A percentile compares a stretch with the other conserved stretches of the same genome.
Evolutionary conservation across 805 yeast species (phyloP).

Genomic region (Nakazawaea sp.): DNA sequence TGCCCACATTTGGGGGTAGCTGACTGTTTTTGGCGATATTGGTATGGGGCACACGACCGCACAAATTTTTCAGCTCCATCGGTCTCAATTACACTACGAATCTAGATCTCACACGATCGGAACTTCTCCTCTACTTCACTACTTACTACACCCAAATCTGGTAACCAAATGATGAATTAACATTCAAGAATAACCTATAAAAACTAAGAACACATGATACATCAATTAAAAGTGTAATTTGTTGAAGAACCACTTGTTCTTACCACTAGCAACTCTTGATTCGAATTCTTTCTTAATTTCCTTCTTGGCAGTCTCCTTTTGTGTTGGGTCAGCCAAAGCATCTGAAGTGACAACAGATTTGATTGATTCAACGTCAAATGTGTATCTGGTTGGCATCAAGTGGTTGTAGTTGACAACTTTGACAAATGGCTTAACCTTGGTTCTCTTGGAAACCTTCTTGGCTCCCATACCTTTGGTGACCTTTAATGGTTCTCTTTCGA

Average conservation of each 20-base stretch:
- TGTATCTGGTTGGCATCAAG: constrained; percentile 99
- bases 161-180: constrained; percentile 18
- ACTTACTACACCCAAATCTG: background rate
- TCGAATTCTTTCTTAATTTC: constrained; percentile 98
- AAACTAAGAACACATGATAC: constrained; percentile 9
- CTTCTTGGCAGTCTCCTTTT: constrained; percentile 98
- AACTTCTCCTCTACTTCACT: background rate
- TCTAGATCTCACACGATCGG: background rate
- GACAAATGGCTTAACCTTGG: constrained; percentile 98
- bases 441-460: constrained; percentile 95
- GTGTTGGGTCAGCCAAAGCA: constrained; percentile 95
- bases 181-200: constrained; percentile 21
- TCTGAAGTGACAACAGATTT: constrained; percentile 88
- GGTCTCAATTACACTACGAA: too few relatives aligned
- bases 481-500: constrained; percentile 97
- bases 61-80: too few relatives aligned
- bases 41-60: too few relatives aligned
- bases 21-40: too few relatives aligned
- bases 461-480: constrained; percentile 92
- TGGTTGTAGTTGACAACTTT: constrained; percentile 99
- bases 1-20: too few relatives aligned
- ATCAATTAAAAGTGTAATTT: constrained; percentile 77
- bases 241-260: constrained; percentile 99
- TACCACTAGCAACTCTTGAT: constrained; percentile 99
- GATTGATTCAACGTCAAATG: constrained; percentile 93